Percentiles rank a stretch among this genome's conserved stretches.
Evolutionary conservation across 2,329 filamentous ascomycete genomes (phyloP).

Genomic region (Pezicula neosporulosa): DNA sequence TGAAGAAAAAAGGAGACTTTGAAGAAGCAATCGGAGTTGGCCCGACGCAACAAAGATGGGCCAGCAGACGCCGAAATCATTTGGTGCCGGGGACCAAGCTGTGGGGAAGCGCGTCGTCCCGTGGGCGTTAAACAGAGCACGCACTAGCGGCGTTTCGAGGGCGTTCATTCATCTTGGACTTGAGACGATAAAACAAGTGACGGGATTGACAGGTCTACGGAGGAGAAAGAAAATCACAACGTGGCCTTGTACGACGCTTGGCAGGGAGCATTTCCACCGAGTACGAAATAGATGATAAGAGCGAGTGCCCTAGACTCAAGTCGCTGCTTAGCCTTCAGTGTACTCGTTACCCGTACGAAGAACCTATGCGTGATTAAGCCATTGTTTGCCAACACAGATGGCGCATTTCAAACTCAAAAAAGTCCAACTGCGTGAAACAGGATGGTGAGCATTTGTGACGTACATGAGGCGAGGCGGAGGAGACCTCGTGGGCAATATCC

Average conservation of each 20-base stretch:
- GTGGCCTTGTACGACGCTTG: too few relatives aligned
- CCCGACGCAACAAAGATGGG: too few relatives aligned
- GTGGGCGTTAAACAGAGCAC: not conserved
- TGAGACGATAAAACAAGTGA: not conserved
- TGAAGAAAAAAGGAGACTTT: slow-evolving; percentile 1
- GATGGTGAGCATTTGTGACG: not conserved
- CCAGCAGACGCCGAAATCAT: not conserved
- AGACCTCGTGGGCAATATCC: too few relatives aligned
- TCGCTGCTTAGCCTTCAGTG: too few relatives aligned
- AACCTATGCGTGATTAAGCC: too few relatives aligned
- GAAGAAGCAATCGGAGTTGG: not conserved
- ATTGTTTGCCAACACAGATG: too few relatives aligned
- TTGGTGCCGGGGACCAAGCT: not conserved
- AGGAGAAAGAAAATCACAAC: too few relatives aligned
- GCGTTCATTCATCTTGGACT: not conserved
- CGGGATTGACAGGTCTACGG: not conserved
- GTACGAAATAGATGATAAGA: too few relatives aligned
- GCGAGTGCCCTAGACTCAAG: too few relatives aligned
- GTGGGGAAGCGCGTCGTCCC: not conserved
- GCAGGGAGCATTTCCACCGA: too few relatives aligned
- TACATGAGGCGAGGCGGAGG: too few relatives aligned
- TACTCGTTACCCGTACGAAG: too few relatives aligned
- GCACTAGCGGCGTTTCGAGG: slow-evolving; percentile 1
- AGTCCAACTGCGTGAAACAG: not conserved
- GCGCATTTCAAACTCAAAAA: not conserved